Evolutionary conservation across 805 yeast species (phyloP).

Genomic region (Candida chilensis): DNA sequence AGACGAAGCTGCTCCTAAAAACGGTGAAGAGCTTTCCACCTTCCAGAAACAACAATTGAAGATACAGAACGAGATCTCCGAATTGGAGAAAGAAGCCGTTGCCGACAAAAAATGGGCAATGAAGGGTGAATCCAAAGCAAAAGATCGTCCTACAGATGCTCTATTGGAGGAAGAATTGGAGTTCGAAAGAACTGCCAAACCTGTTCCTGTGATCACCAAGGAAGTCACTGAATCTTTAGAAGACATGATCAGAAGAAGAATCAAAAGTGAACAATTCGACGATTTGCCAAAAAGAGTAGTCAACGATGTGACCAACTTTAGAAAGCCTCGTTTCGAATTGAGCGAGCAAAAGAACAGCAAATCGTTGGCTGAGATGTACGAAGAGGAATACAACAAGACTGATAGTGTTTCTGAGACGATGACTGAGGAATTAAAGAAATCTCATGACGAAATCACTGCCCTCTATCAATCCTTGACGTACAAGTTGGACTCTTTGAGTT

Average conservation of each 20-base stretch:
- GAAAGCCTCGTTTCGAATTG: constrained; percentile 50
- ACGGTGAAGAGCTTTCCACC: constrained; percentile 44
- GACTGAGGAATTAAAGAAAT: constrained; percentile 55
- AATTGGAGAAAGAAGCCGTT: constrained; percentile 77
- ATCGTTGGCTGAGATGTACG: constrained; percentile 87
- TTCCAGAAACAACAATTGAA: constrained; percentile 77
- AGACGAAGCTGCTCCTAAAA: constrained; percentile 9
- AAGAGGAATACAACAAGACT: constrained; percentile 57
- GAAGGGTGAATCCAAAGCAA: constrained; percentile 84
- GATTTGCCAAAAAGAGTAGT: constrained; percentile 72
- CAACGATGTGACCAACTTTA: constrained; percentile 54
- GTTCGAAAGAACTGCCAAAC: constrained; percentile 89
- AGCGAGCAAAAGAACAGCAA: constrained; percentile 79
- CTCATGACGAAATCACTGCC: constrained; percentile 71
- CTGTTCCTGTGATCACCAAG: constrained; percentile 90
- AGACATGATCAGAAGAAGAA: constrained; percentile 79
- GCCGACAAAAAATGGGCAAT: constrained; percentile 91
- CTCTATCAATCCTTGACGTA: constrained; percentile 55
- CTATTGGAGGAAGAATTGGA: constrained; percentile 74
- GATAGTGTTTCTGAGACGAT: constrained; percentile 33
- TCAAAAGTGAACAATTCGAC: constrained; percentile 68
- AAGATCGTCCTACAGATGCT: constrained; percentile 78
- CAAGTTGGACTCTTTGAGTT: constrained; percentile 79
- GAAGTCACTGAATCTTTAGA: constrained; percentile 83
- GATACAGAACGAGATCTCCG: constrained; percentile 67